These are phyloP conservation scores for Lepidium aucheri DNA, from an alignment of 345 rosid species.

Conservation along the genomic window DNA sequence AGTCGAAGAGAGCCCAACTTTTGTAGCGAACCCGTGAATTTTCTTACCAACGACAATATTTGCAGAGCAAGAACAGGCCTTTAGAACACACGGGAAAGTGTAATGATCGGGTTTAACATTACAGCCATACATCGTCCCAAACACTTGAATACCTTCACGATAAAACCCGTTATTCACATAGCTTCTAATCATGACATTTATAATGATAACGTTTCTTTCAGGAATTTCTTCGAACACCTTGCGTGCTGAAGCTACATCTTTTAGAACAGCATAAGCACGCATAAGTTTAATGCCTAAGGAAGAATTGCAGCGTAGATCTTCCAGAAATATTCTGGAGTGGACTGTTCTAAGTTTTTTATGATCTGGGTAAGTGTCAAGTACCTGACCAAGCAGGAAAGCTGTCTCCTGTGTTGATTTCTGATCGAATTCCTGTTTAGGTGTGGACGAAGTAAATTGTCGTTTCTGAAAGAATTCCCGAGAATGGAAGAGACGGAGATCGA, in stretches of 20 bases:
- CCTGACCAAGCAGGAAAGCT: slow-evolving; percentile 22
- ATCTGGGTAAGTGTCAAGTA: slow-evolving; percentile 51
- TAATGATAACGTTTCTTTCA: slow-evolving; percentile 53
- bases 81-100: slow-evolving; percentile 62
- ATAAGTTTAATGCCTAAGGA: slow-evolving; percentile 55
- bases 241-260: slow-evolving; percentile 42
- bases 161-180: slow-evolving; percentile 43
- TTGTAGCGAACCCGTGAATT: slow-evolving; percentile 42
- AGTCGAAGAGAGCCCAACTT: slow-evolving; percentile 48
- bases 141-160: slow-evolving; percentile 40
- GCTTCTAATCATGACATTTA: slow-evolving; percentile 74
- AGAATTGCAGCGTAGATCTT: slow-evolving; percentile 28
- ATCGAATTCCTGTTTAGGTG: background rate
- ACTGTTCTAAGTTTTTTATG: slow-evolving; percentile 35
- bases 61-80: slow-evolving; percentile 59
- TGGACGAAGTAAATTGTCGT: slow-evolving; percentile 2
- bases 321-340: slow-evolving; percentile 34
- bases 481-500: slow-evolving; percentile 26
- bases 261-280: slow-evolving; percentile 43
- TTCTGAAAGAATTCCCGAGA: slow-evolving; percentile 16
- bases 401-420: background rate
- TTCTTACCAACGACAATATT: slow-evolving; percentile 46
- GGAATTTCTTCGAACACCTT: slow-evolving; percentile 61
- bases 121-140: slow-evolving; percentile 32
- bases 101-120: slow-evolving; percentile 51